phyloP scores from a whole-genome alignment of 2,329 filamentous ascomycete genomes.

The Grosmannia huntii region DNA sequence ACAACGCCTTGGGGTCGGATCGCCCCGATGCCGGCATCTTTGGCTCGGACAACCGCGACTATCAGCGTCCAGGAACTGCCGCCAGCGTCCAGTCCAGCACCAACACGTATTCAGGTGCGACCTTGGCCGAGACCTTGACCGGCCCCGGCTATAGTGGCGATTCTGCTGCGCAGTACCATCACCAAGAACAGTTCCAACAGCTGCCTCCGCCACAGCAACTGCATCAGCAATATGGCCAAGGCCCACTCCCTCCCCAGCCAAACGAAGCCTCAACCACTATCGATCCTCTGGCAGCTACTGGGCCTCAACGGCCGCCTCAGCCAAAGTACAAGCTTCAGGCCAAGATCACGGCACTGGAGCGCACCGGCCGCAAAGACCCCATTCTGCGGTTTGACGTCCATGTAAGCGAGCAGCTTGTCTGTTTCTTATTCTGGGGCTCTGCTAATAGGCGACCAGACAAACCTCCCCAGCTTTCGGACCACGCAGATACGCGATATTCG shows the following conservation, averaged over 20 bases:
- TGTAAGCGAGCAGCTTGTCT: constrained; percentile 46
- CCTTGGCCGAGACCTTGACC: constrained; percentile 13
- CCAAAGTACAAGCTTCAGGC: constrained; percentile 78
- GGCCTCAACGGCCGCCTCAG: constrained; percentile 35
- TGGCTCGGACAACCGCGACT: constrained; percentile 24
- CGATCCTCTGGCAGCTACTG: not conserved
- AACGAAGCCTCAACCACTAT: constrained; percentile 13
- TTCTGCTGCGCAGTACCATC: constrained; percentile 14
- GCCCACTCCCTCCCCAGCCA: not conserved
- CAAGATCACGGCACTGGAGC: constrained; percentile 87
- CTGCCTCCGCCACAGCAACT: constrained; percentile 15
- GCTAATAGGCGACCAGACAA: constrained; percentile 50
- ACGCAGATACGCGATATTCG: constrained; percentile 97
- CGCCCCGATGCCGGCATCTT: constrained; percentile 18
- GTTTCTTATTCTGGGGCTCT: not conserved
- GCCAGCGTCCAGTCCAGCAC: constrained; percentile 31
- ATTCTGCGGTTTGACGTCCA: constrained; percentile 93
- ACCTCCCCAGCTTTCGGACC: constrained; percentile 93
- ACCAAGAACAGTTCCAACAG: constrained; percentile 16
- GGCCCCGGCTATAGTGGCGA: constrained; percentile 11
- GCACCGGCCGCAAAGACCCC: constrained; percentile 89
- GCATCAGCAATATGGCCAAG: constrained; percentile 5
- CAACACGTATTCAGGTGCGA: constrained; percentile 20
- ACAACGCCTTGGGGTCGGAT: constrained; percentile 29
- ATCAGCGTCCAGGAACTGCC: constrained; percentile 32